A percentile compares a stretch with the other conserved stretches of the same genome.
phyloP scores from a whole-genome alignment of 1,139 yeast species.

The Citeromyces siamensis region DNA sequence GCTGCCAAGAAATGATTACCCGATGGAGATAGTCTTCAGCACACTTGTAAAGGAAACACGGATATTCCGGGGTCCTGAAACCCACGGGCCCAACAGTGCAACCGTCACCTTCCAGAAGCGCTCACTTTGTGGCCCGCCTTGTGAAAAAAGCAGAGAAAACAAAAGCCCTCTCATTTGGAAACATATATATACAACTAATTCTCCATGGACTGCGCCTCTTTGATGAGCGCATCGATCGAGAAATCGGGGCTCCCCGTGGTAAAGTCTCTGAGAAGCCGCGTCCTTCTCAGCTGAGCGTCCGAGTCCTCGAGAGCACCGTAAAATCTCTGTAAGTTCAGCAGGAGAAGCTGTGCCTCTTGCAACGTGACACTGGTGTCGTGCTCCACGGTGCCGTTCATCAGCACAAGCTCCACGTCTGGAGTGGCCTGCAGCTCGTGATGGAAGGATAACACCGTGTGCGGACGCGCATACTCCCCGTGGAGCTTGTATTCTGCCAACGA shows the following conservation, averaged over 20 bases:
- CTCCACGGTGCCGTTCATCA: constrained; percentile 86
- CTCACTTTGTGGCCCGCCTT: too few relatives aligned
- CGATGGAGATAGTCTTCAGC: too few relatives aligned
- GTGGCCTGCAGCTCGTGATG: constrained; percentile 64
- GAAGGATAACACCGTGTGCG: constrained; percentile 85
- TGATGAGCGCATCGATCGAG: constrained; percentile 51
- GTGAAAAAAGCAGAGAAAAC: too few relatives aligned
- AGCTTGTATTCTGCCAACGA: constrained; percentile 87
- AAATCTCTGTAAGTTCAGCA: constrained; percentile 77
- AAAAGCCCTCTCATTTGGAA: too few relatives aligned
- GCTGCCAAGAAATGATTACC: too few relatives aligned
- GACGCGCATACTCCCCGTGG: constrained; percentile 86
- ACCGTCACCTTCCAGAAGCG: too few relatives aligned
- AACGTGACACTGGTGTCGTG: constrained; percentile 49
- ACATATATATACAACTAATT: too few relatives aligned
- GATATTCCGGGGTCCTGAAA: too few relatives aligned
- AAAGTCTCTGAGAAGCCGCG: constrained; percentile 50
- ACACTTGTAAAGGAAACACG: too few relatives aligned
- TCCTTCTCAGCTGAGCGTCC: constrained; percentile 32
- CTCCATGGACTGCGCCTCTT: constrained; percentile 65
- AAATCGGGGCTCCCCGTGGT: constrained; percentile 57
- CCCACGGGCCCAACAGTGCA: too few relatives aligned
- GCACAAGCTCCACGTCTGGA: constrained; percentile 39
- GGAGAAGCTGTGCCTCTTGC: constrained; percentile 60
- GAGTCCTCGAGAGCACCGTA: constrained; percentile 55